Base-by-base conservation (phyloP, 1,139 yeast species). In the Geotrichum citri-aurantii region DNA sequence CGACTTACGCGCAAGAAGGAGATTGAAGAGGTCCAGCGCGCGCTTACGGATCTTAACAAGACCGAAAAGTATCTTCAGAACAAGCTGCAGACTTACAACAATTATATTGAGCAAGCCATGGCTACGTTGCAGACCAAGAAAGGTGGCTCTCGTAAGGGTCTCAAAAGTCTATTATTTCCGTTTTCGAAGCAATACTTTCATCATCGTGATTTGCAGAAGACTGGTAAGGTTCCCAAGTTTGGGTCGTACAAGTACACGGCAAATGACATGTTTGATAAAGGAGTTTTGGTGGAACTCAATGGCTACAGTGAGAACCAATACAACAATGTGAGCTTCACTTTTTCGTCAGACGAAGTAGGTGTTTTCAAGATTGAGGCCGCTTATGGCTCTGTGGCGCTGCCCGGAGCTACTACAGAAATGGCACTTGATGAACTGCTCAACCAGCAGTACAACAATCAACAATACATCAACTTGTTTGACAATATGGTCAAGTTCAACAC, bases 211-310 rank as follows among this genome's bases (percentile, higher is more conserved):
- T 75, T 88, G 65, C 84, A 84, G 66, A 84, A 80, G 73, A 71
- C 82, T 54, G 89, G 93, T 40, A 77, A 85, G 52, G 74, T 85
- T 52, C 92, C 95, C 1, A 82, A 81, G 67, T 89, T 86, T 71
- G 96, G 96, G 8, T 88, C 95, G 0, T 89, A 84, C 74, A 88
- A 87, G 72, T 88, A 89, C 73, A 80, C 90, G 0, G 86, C 90
- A 2, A 85, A 88, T 62, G 86, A 85, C 66, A 77, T 93, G 56
- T 77, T 81, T 69, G 97, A 91, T 60, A 86, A 82, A 65, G 86
- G 88, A 1, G 80, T 91, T 1, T 70, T 93, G 31, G 71, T 80
- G 5, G 85, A 83, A 58, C 77, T 87, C 55, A 80, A 68, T 46
- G 79, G 78, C 10, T 75, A 73, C 59, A 63, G 67, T 2, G 83